Conservation (phyloP, 352 stramenopile species). For the Phytophthora megakarya region DNA sequence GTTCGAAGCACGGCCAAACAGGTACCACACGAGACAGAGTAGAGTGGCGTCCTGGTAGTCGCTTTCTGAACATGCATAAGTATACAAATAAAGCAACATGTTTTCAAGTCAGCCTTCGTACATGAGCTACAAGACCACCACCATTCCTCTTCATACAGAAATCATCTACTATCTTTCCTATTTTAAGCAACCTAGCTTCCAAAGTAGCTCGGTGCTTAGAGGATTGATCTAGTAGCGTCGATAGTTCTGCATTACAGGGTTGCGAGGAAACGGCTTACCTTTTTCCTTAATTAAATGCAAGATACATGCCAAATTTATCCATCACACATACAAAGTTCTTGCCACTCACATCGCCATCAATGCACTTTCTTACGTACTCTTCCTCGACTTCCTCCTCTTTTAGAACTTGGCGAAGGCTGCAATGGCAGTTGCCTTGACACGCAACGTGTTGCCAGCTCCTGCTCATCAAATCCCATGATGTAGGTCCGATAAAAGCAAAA, state of each 20-base stretch:
- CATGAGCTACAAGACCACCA: background rate
- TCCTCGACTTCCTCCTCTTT: constrained; percentile 11
- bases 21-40: constrained; percentile 26
- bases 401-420: constrained; percentile 8
- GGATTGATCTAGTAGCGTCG: constrained; percentile 1
- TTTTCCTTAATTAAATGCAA: too few species aligned
- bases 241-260: constrained; percentile 4
- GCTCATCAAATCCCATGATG: constrained; percentile 3
- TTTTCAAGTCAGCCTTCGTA: background rate
- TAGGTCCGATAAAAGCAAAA: constrained; percentile 8
- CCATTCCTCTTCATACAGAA: constrained; percentile 1
- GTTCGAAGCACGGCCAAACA: constrained; percentile 38
- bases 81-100: constrained; percentile 14
- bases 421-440: constrained; percentile 1
- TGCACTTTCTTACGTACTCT: constrained; percentile 16
- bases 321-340: constrained; percentile 21
- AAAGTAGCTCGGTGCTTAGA: background rate
- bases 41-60: constrained; percentile 26
- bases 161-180: constrained; percentile 2
- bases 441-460: constrained; percentile 4
- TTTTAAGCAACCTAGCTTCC: background rate
- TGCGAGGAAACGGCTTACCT: too few species aligned
- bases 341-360: constrained; percentile 10
- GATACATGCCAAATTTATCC: constrained; percentile 7
- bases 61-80: background rate